Percentiles rank a stretch among this genome's conserved stretches.
These are phyloP conservation scores for Apiotrichum veenhuisii DNA, from an alignment of 1,284 basidiomycete genomes.

Conservation along the genomic window DNA sequence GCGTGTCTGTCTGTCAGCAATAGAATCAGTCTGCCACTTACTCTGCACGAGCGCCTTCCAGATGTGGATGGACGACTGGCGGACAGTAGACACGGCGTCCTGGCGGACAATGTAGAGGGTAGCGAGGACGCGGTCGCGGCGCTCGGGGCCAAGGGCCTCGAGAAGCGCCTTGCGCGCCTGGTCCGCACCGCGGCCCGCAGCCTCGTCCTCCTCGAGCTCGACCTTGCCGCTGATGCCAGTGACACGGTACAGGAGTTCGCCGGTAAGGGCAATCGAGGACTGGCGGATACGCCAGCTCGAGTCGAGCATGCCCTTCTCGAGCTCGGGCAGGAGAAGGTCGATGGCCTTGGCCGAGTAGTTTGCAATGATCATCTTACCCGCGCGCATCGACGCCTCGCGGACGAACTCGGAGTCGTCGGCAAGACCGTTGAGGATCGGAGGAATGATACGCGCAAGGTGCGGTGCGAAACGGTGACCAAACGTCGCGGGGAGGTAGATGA, in stretches of 20 bases:
- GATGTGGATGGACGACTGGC: slow-evolving; percentile 89
- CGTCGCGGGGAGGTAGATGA: slow-evolving; percentile 93
- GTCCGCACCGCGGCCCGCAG: slow-evolving; percentile 63
- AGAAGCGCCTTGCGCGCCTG: slow-evolving; percentile 77
- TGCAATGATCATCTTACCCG: slow-evolving; percentile 97
- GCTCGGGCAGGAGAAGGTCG: slow-evolving; percentile 87
- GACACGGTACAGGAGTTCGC: slow-evolving; percentile 95
- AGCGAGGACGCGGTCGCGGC: slow-evolving; percentile 84
- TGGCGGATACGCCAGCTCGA: slow-evolving; percentile 90
- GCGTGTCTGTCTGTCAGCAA: slow-evolving; percentile 32
- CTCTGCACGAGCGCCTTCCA: slow-evolving; percentile 97
- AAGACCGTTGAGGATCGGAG: slow-evolving; percentile 86
- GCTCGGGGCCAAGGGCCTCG: slow-evolving; percentile 82
- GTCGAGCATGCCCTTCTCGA: slow-evolving; percentile 94
- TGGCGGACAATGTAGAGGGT: slow-evolving; percentile 88
- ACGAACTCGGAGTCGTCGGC: slow-evolving; percentile 93
- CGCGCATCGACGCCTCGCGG: slow-evolving; percentile 93
- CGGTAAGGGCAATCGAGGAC: slow-evolving; percentile 91
- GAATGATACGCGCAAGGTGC: slow-evolving; percentile 89
- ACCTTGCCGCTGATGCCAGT: slow-evolving; percentile 93
- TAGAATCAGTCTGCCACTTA: slow-evolving; percentile 27
- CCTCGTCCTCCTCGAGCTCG: slow-evolving; percentile 76
- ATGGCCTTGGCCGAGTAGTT: slow-evolving; percentile 92
- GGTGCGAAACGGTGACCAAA: slow-evolving; percentile 93
- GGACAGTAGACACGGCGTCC: slow-evolving; percentile 83